Base-by-base conservation (phyloP, 345 rosid species). In the Alliaria petiolata region DNA sequence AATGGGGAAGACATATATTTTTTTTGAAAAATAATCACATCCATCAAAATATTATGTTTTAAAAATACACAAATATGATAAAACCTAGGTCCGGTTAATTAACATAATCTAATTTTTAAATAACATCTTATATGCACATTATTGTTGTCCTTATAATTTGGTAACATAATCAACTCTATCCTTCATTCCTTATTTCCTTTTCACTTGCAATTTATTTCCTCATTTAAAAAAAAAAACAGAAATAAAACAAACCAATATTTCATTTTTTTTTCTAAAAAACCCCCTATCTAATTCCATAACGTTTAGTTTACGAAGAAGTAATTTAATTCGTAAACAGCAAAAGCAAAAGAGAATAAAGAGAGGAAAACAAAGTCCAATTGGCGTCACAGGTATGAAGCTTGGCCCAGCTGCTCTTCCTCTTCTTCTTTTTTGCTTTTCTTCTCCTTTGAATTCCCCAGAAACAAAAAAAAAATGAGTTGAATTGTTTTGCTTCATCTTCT, bases 371-470 rank as follows among this genome's bases (percentile, higher is more conserved):
- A 51, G 54, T 74, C 52, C 78, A 67, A 8, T 67, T 74, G 73
- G 62, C 78, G 67, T 67, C 45, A 74, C 73, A 74, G 78, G 61
- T 59, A 74, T 16, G 73, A 57, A n/a, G 19, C 15, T 36, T 69
- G 38, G 17, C 65, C 10, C 25, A 26, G 33, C 30, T 68, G 22
- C 7, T 39, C 14, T 7, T 4, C 28, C 0, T n/a, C 25, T 16
- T 59, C 20, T 64, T 49, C 45, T 3, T 5, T 28, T 55, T 63
- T 28, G 9, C 6, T 7, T 28, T 16, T n/a, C n/a, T 20, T 20
- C 3, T 2, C 42, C 25, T 49, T 11, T 19, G 7, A 66, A 25
- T 52, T 40, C 15, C 19, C 30, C 63, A 31, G 52, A 28, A 22
- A n/a, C n/a, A n/a, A 17, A 1, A 22, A 22, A 22, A 44, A 61